These are phyloP conservation scores for Dissophora ornata DNA, from an alignment of 192 early-diverging fungal genomes.

Conservation along the genomic window DNA sequence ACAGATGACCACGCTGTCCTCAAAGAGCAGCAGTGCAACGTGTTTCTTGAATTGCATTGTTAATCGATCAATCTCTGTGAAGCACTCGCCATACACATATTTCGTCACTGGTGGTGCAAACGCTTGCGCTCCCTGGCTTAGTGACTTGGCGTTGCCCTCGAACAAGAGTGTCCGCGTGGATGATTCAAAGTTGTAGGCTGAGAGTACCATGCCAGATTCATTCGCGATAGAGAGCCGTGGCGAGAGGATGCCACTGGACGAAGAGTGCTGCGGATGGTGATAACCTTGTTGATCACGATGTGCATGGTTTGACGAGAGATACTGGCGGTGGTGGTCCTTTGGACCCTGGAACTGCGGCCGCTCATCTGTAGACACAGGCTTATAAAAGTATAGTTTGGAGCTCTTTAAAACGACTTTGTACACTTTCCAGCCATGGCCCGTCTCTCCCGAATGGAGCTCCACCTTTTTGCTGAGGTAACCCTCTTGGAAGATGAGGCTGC, in stretches of 20 bases:
- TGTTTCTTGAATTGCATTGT: slow-evolving; percentile 73
- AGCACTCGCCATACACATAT: slow-evolving; percentile 76
- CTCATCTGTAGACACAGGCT: slow-evolving; percentile 63
- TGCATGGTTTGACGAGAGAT: slow-evolving; percentile 8
- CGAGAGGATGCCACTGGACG: slow-evolving; percentile 22
- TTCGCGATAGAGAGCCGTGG: slow-evolving; percentile 48
- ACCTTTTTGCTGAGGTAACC: slow-evolving; percentile 82
- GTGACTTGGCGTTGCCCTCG: slow-evolving; percentile 66
- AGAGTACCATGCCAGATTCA: slow-evolving; percentile 62
- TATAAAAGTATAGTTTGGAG: slow-evolving; percentile 82
- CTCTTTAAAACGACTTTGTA: slow-evolving; percentile 79
- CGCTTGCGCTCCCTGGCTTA: slow-evolving; percentile 34
- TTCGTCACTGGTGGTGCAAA: slow-evolving; percentile 62
- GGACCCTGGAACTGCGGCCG: slow-evolving; percentile 30
- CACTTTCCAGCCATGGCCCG: slow-evolving; percentile 79
- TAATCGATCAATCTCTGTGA: slow-evolving; percentile 70
- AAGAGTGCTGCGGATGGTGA: slow-evolving; percentile 30
- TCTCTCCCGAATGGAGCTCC: slow-evolving; percentile 71
- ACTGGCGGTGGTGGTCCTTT: slow-evolving; percentile 34
- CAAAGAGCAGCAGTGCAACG: slow-evolving; percentile 72
- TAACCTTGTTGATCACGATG: slow-evolving; percentile 1
- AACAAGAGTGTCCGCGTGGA: slow-evolving; percentile 65
- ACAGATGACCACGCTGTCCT: slow-evolving; percentile 72
- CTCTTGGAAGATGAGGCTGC: slow-evolving; percentile 58
- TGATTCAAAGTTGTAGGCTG: slow-evolving; percentile 69